Evolutionary conservation across 805 yeast species (phyloP), one percentile per base, ranked within the genome.

Genomic region (Metschnikowia borealis): DNA sequence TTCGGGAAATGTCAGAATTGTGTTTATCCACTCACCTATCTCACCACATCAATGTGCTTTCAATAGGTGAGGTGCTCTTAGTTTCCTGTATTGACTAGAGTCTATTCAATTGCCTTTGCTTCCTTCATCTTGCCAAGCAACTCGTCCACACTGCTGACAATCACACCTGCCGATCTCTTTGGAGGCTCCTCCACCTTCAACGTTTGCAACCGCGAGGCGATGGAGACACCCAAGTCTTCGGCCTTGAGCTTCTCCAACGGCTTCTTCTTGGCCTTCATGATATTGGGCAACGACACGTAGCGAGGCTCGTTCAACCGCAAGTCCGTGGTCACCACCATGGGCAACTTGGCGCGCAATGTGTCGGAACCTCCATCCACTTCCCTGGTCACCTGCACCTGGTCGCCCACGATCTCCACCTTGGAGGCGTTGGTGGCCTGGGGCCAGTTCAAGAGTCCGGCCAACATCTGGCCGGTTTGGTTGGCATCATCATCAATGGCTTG

Each of bases 231-330:
- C 53, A 88, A 79, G 59, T 87, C 95, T 18, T 84, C 69, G 15
- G 72, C 67, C 73, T 79, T 70, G 68, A 81, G 67, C 63, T 81
- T 76, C 59, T 83, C 89, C 66, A 91, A 76, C 3, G 96, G 96
- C 77, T 89, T 91, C 82, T 91, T 91, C 77, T 94, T 94, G 49
- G 98, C 98, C 77, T 94, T 94, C 98, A 94, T 94, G 74, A 91
- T 81, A 68, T 92, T 94, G 53, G 97, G 97, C 64, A 94, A 78
- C 13, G 96, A 82, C n/a, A 96, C 96, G 63, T 89, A 94, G 61
- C 97, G 84, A 40, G 99, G 99, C 65, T 83, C 94, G 68, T 94
- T 94, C 63, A 94, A 80, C 69, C 99, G 85, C 60, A 94, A 77
- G 68, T 94, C 99, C 2, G 98, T 86, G 26, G 97, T 91, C 60